Base-by-base conservation (phyloP, 305 asterid genomes). In the Solanum hybrid region DNA sequence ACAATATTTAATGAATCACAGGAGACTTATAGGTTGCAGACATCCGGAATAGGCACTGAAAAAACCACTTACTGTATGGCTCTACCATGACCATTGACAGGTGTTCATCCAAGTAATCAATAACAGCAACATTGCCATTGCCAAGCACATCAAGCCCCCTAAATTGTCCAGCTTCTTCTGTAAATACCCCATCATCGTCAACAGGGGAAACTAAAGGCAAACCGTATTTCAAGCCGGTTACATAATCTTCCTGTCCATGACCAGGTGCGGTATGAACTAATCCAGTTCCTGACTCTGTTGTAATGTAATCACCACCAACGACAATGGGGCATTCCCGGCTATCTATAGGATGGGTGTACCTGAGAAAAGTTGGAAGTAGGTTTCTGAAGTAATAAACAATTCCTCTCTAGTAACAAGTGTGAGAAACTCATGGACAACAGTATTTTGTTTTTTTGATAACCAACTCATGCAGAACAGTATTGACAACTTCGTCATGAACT, bases 221-320 rank as follows among this genome's bases (percentile, higher is more conserved):
- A 11, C 95, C 97, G 89, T 96, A 97, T 92, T 96, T 97, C 90
- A 96, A 96, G 92, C 99, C 99, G 86, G 98, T 95, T 29, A 92
- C 93, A 89, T 95, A 96, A 93, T 97, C 99, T 90, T 97, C 99
- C 91, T 96, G 99, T 81, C 99, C 99, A 90, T 97, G 99, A 89
- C 99, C 99, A 61, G 99, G 99, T 57, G 99, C 99, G 34, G 99
- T 97, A 91, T 97, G 99, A 90, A 97, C 99, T 92, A 97, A 92
- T 92, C 99, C 99, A 45, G 99, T 97, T 93, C 99, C 99, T 8
- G 99, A 96, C 89, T 96, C 99, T 11, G 99, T 97, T 12, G 98
- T 96, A 92, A 97, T 96, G 91, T 97, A 97, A 92, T 97, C 99
- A 89, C 98, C 99, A 87, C 99, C 99, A 81, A 96, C 89, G 88